Base-by-base conservation (phyloP, 2,329 filamentous ascomycete species). In the Lasiodiplodia sp. region DNA sequence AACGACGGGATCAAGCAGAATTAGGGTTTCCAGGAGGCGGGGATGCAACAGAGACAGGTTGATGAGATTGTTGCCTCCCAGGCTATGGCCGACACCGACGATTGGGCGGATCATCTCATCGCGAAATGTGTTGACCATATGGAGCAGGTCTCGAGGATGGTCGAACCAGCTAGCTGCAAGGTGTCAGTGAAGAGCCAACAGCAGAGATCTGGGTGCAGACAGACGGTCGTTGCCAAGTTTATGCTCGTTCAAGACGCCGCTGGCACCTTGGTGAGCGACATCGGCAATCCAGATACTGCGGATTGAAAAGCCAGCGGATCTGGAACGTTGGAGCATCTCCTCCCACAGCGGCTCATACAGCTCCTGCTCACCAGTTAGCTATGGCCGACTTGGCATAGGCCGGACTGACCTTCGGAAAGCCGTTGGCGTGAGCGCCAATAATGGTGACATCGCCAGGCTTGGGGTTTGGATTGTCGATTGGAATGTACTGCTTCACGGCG, bases 261-360 rank as follows among this genome's bases (percentile, higher is more conserved):
- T 96, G 74, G 88, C 84, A 44, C 94, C 94, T 82, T 97, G 92
- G 77, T 93, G 90, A 37, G 92, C 89, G n/a, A 92, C 88, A 81
- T 98, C 95, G 70, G 93, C 90, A 73, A 97, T 96, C 92, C 92
- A 97, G 73, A 98, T 94, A 70, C 87, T 85, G 68, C 93, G 88
- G 73, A 98, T 92, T 2, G 86, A 85, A 73, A 96, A 87, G 21
- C 88, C 89, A 68, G 85, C 82, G 16, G 80, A 77, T 71, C 86
- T 85, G 6, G 89, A 82, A 21, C 84, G 82, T 21, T 84, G 80
- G 72, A 92, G 83, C 1, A 97, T 83, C 64, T 97, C 93, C 69
- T 95, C 92, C 92, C 94, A 97, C 0, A 97, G 83, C 0, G 95
- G 92, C 75, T 97, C 94, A 76, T 97, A 97, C 2, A 97, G 81